Evolutionary conservation across 177 flowering plant genomes (phyloP).

Genomic region (Vitis hybrid): DNA sequence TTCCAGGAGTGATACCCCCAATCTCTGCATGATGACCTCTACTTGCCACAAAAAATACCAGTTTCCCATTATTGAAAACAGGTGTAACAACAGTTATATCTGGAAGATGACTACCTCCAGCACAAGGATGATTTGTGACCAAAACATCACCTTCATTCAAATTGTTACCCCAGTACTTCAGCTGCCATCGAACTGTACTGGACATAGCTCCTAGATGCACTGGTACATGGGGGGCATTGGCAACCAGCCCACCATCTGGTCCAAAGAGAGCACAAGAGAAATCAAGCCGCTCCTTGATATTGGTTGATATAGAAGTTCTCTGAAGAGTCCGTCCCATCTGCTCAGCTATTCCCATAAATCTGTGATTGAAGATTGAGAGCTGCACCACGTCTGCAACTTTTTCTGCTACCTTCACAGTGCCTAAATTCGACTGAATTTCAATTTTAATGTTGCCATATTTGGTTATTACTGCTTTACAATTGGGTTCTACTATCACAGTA

Average conservation of each 20-base stretch:
- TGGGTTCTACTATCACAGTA: conserved; percentile 91
- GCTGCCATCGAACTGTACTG: conserved; percentile 92
- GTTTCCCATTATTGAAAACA: conserved; percentile 69
- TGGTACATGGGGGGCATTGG: conserved; percentile 99
- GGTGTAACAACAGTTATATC: conserved; percentile 97
- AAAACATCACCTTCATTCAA: conserved; percentile 91
- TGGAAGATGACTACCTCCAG: conserved; percentile 98
- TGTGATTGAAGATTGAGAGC: conserved; percentile 90
- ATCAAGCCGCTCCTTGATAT: conserved; percentile 93
- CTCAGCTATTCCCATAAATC: conserved; percentile 99
- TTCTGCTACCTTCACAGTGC: conserved; percentile 42
- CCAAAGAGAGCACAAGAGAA: conserved; percentile 97
- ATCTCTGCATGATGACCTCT: conserved; percentile 99
- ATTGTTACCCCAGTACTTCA: conserved; percentile 75
- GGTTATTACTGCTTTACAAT: conserved; percentile 73
- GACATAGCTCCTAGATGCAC: conserved; percentile 99
- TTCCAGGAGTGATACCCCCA: conserved; percentile 98
- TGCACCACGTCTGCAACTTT: conserved; percentile 93
- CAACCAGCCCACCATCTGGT: conserved; percentile 95
- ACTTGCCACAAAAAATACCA: conserved; percentile 94
- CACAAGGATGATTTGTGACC: conserved; percentile 90
- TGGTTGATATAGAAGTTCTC: conserved; percentile 95
- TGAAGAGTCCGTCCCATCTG: conserved; percentile 98
- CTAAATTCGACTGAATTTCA: conserved; percentile 52
- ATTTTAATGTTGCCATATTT: conserved; percentile 85